A percentile compares a stretch with the other conserved stretches of the same genome.
phyloP scores from a whole-genome alignment of 257 asterid species.

The Henckelia pumila region DNA sequence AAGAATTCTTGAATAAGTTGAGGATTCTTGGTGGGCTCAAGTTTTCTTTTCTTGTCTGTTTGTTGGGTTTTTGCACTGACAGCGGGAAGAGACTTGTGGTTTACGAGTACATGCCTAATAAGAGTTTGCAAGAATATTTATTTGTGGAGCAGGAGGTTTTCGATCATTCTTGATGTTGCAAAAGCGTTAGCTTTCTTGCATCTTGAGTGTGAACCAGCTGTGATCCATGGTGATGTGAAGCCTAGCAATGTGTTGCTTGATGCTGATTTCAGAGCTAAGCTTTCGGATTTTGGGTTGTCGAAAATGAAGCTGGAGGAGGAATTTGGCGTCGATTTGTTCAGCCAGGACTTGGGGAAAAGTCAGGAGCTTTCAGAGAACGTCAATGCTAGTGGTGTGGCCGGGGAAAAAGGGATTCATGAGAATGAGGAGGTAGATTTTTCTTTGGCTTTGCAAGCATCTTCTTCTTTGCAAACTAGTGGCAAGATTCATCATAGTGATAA shows the following conservation, averaged over 20 bases:
- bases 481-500: constrained; percentile 39
- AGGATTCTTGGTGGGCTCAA: constrained; percentile 73
- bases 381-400: constrained; percentile 36
- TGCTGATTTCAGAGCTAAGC: constrained; percentile 70
- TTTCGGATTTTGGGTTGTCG: constrained; percentile 96
- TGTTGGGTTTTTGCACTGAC: constrained; percentile 85
- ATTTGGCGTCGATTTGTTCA: constrained; percentile 70
- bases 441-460: constrained; percentile 86
- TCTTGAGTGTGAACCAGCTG: constrained; percentile 87
- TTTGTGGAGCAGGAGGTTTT: constrained; percentile 69
- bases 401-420: constrained; percentile 51
- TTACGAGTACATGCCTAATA: constrained; percentile 90
- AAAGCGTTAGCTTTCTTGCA: constrained; percentile 83
- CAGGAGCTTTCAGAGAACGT: constrained; percentile 73
- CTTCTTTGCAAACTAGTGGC: constrained; percentile 50
- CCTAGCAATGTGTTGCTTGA: constrained; percentile 96
- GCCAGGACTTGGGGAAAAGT: constrained; percentile 72
- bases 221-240: constrained; percentile 96
- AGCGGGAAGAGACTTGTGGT: constrained; percentile 61
- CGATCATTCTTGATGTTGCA: constrained; percentile 66
- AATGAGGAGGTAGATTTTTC: constrained; percentile 93
- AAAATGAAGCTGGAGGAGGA: constrained; percentile 79
- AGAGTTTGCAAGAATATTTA: constrained; percentile 76
- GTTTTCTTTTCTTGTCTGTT: constrained; percentile 53
- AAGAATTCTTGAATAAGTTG: constrained; percentile 87